These are phyloP conservation scores for Stephania japonica DNA, from an alignment of 164 flowering plant genomes.

Conservation along the genomic window DNA sequence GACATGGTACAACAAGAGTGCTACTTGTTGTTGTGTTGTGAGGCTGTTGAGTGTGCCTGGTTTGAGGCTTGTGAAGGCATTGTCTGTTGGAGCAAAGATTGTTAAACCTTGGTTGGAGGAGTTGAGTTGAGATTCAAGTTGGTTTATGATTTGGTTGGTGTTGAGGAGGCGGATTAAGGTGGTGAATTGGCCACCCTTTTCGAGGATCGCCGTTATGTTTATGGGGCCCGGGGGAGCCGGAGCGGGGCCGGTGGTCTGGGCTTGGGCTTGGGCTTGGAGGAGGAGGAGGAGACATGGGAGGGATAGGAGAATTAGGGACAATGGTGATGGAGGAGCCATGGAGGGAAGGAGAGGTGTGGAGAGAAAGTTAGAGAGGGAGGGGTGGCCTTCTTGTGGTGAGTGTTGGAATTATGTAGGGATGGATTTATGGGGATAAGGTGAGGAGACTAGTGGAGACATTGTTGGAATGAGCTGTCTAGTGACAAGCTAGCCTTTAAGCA, in stretches of 20 bases:
- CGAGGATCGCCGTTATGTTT: conserved; percentile 69
- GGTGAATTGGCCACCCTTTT: conserved; percentile 49
- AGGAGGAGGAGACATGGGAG: conserved; percentile 24
- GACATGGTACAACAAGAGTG: conserved; percentile 61
- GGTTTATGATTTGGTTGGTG: conserved; percentile 39
- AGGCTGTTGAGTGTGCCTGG: conserved; percentile 58
- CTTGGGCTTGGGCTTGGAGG: conserved; percentile 19
- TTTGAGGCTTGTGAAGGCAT: conserved; percentile 66
- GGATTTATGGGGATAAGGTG: conserved; percentile 32
- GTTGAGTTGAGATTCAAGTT: conserved; percentile 62
- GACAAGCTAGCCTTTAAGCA: background rate
- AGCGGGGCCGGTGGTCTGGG: conserved; percentile 43
- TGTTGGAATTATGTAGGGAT: background rate
- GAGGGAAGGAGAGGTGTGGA: conserved; percentile 8
- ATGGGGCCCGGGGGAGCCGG: conserved; percentile 44
- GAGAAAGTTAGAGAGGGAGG: conserved; percentile 3
- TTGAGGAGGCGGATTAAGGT: conserved; percentile 49
- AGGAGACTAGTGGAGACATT: conserved; percentile 12
- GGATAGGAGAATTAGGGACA: conserved; percentile 22
- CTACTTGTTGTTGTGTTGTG: conserved; percentile 38
- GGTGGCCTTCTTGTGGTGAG: background rate
- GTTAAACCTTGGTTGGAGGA: conserved; percentile 69
- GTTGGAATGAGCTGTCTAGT: conserved; percentile 58
- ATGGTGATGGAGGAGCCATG: conserved; percentile 19
- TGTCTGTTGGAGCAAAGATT: conserved; percentile 83